Evolutionary conservation across 441 rosid species (phyloP), one percentile per base, ranked within the genome.

Genomic region (Euphorbia corollata): DNA sequence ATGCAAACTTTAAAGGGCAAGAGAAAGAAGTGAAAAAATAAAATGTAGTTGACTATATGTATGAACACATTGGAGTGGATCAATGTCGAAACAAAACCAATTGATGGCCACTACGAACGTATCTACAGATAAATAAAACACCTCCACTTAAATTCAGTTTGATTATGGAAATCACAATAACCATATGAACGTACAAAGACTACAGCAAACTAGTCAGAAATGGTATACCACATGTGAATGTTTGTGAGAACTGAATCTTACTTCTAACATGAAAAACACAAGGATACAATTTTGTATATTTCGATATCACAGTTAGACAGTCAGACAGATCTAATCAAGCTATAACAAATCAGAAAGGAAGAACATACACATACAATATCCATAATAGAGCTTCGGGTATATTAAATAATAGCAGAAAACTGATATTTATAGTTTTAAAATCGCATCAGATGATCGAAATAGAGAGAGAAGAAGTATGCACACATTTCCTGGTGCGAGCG

Each of bases 401-500:
- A 0, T 43, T 55, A 19, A 11, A 30, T 22, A 38, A 68, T 8
- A 11, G 19, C 41, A 38, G 10, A 30, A 10, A n/a, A 51, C 23
- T 5, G 1, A 11, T 9, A 8, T 6, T 30, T 1, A 64, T 15
- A 4, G 1, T 18, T 0, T 19, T 51, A 27, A 27, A 36, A 27
- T 5, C 18, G 27, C 50, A 56, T 38, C 30, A 12, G 48, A 32
- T 20, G 0, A 32, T 10, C 5, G 1, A 6, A 15, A 13, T 59
- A 34, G 5, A 3, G 39, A 51, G 4, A 6, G 1, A 12, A 1
- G 3, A 5, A 27, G 13, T 6, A n/a, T 4, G 18, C 89, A 62
- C 83, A 87, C 97, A 89, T 60, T 61, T 91, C 76, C 96, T 84
- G 88, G 81, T 82, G 78, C 95, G 90, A 50, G 98, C 96, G 50